Conservation (phyloP, 1,139 yeast genomes). For the Taphrina confusa region DNA sequence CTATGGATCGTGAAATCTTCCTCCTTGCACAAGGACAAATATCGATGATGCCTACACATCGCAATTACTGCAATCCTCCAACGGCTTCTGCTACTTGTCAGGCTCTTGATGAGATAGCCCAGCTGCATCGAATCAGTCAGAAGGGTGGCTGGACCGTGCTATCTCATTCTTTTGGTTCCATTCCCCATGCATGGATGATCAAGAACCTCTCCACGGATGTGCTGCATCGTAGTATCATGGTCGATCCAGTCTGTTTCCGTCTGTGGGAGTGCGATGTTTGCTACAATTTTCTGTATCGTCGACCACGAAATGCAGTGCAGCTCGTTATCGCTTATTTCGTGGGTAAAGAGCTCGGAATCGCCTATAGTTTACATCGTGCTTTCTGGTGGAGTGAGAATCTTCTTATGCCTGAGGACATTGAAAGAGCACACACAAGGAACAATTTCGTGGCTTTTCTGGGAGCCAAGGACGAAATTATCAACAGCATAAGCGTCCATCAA, state of each 20-base stretch:
- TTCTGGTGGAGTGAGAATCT: slow-evolving; percentile 35
- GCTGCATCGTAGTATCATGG: slow-evolving; percentile 20
- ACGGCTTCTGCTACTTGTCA: slow-evolving; percentile 7
- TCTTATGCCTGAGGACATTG: slow-evolving; percentile 30
- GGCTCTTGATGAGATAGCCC: neutral
- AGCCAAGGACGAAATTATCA: slow-evolving; percentile 19
- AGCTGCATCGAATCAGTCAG: neutral
- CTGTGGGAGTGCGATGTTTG: slow-evolving; percentile 33
- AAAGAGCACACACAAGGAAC: neutral
- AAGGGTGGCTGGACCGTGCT: slow-evolving; percentile 30
- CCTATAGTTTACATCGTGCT: slow-evolving; percentile 31
- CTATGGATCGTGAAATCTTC: slow-evolving; percentile 14
- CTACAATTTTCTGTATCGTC: slow-evolving; percentile 33
- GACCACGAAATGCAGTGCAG: slow-evolving; percentile 33
- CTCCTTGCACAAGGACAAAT: slow-evolving; percentile 24
- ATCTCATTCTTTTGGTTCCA: slow-evolving; percentile 32
- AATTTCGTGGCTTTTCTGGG: slow-evolving; percentile 19
- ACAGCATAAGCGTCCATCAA: neutral
- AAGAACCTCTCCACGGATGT: neutral
- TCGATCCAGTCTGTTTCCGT: slow-evolving; percentile 33
- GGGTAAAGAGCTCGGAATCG: slow-evolving; percentile 33
- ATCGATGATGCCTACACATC: slow-evolving; percentile 29
- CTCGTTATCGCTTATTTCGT: slow-evolving; percentile 28
- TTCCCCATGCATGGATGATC: slow-evolving; percentile 30
- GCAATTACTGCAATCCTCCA: slow-evolving; percentile 23